Conservation (phyloP, 2,329 filamentous ascomycete genomes). For the Didymosphaeria variabile region DNA sequence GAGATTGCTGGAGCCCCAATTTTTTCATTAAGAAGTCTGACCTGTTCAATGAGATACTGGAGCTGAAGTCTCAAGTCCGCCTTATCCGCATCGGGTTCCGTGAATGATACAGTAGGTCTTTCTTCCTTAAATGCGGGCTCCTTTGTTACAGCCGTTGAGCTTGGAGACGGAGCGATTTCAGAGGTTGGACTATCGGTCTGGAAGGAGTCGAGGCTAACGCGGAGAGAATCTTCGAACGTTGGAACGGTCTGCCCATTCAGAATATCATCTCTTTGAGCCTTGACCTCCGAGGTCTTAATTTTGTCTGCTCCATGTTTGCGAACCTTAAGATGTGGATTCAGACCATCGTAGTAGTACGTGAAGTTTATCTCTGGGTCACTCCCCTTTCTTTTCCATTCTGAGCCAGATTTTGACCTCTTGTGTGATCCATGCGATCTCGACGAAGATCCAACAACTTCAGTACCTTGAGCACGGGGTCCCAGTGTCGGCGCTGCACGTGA, state of each 20-base stretch:
- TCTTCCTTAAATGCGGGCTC: neutral
- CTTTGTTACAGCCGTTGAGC: neutral
- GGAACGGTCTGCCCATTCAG: neutral
- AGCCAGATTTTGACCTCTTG: neutral
- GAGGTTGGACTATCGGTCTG: neutral
- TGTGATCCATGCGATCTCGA: neutral
- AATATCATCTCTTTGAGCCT: neutral
- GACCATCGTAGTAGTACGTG: neutral
- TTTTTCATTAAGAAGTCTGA: constrained; percentile 24
- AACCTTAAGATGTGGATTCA: neutral
- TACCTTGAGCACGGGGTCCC: neutral
- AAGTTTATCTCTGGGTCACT: neutral
- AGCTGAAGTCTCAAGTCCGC: constrained; percentile 22
- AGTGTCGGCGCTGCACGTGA: neutral
- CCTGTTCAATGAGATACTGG: constrained; percentile 25
- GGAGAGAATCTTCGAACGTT: neutral
- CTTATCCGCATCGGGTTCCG: neutral
- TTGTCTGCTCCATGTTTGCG: neutral
- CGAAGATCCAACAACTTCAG: neutral
- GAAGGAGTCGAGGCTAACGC: neutral
- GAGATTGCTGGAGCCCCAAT: neutral
- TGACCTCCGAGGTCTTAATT: neutral
- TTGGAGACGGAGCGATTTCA: neutral
- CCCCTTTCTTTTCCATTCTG: neutral
- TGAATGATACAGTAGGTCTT: neutral